Conservation (phyloP, 2,329 filamentous ascomycete species). For the Orbilia javanica region DNA sequence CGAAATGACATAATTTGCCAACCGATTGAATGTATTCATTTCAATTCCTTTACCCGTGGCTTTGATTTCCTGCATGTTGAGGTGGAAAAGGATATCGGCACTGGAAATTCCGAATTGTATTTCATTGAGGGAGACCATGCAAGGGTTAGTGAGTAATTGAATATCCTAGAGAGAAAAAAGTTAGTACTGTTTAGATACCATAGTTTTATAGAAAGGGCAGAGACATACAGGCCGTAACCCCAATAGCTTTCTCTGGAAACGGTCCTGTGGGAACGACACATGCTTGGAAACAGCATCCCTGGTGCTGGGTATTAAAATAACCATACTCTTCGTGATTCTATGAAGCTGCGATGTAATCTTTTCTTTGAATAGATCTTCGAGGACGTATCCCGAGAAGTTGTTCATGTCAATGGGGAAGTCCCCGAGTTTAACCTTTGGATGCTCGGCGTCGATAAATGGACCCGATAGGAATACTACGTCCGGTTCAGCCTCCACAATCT, state of each 20-base stretch:
- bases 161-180: conserved; percentile 50
- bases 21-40: conserved; percentile 75
- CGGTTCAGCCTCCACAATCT: conserved; percentile 78
- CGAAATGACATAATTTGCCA: conserved; percentile 83
- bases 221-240: conserved; percentile 56
- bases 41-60: conserved; percentile 67
- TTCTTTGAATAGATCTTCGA: conserved; percentile 85
- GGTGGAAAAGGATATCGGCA: conserved; percentile 85
- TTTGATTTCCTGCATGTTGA: conserved; percentile 78
- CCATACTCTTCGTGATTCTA: conserved; percentile 75
- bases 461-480: conserved; percentile 85
- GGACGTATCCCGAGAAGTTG: conserved; percentile 73
- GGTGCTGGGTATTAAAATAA: conserved; percentile 75
- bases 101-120: conserved; percentile 82
- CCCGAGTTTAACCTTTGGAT: conserved; percentile 84
- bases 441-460: conserved; percentile 91
- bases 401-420: conserved; percentile 82
- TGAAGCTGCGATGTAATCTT: conserved; percentile 81
- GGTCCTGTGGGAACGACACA: conserved; percentile 81
- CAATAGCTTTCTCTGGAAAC: conserved; percentile 49
- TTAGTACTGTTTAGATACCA: neutral
- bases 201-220: neutral
- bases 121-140: conserved; percentile 90
- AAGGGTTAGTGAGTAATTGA: conserved; percentile 74
- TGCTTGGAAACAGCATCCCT: conserved; percentile 85